Evolutionary conservation across 306 rosid genomes (phyloP), one percentile per base, ranked within the genome.

Genomic region (Cicer judaicum): DNA sequence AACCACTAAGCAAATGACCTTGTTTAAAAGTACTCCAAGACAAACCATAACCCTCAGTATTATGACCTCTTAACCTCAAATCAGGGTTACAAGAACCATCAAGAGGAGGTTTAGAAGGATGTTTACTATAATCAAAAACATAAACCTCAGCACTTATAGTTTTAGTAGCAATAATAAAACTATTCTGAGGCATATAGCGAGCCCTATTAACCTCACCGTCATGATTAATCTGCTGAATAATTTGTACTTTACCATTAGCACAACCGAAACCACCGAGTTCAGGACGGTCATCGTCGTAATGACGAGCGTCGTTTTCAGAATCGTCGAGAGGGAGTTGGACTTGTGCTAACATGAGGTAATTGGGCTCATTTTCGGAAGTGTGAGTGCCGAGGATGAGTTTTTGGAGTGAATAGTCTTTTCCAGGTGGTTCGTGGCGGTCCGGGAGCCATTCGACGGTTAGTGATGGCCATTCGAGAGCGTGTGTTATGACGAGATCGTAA

Each of bases 391-490:
- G 54, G 48, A 92, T 92, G 86, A 95, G 82, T 87, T 95, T 95
- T 84, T 95, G 98, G 5, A 95, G 85, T 1, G 98, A 95, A 59
- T 90, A 89, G n/a, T 95, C 99, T 84, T 92, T 95, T 13, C 99
- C 99, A 0, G 97, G 81, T 4, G 99, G 99, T 74, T 95, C 98
- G 2, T 89, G 91, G 5, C 96, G 87, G 62, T 92, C 97, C 0
- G 99, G 97, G 18, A 95, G 86, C 98, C 99, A 95, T 57, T 95
- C 97, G 39, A 95, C 98, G 42, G 99, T 95, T 75, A 95, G 98
- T 0, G 99, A 92, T 8, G 99, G 99, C 98, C 99, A 95, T 67
- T 92, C 99, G 9, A 95, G 86, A n/a, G 99, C 99, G 65, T 95
- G 98, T 3, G 99, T 95, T 3, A 95, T 90, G 15, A 95, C 91